phyloP scores from a whole-genome alignment of 495 filamentous ascomycete genomes.

The Podospora fimiseda region DNA sequence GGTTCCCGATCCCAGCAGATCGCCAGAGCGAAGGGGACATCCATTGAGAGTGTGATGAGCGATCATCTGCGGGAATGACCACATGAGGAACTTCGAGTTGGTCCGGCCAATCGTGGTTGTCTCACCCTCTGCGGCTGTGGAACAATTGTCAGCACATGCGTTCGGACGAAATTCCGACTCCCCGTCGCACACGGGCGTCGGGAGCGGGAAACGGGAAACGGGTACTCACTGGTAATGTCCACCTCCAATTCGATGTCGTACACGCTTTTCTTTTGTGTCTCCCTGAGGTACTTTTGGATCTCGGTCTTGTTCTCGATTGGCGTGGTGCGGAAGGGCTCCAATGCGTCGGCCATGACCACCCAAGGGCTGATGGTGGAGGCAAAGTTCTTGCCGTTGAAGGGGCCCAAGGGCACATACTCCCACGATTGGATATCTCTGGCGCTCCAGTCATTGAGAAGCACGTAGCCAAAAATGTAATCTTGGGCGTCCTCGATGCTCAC shows the following conservation, averaged over 20 bases:
- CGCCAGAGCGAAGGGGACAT: slow-evolving; percentile 74
- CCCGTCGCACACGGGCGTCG: neutral
- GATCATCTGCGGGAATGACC: slow-evolving; percentile 91
- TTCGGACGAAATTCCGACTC: neutral
- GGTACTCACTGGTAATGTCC: slow-evolving; percentile 58
- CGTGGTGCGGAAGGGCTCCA: slow-evolving; percentile 57
- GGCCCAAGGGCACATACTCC: slow-evolving; percentile 82
- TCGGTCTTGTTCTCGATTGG: slow-evolving; percentile 58
- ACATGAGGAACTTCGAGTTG: slow-evolving; percentile 69
- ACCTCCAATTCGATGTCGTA: slow-evolving; percentile 74
- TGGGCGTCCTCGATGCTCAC: slow-evolving; percentile 58
- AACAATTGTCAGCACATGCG: neutral
- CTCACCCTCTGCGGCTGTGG: slow-evolving; percentile 51
- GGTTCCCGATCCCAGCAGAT: slow-evolving; percentile 83
- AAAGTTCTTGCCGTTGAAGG: slow-evolving; percentile 92
- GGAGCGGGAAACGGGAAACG: too few species aligned
- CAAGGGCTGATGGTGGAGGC: slow-evolving; percentile 83
- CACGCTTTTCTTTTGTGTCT: slow-evolving; percentile 54
- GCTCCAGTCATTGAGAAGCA: slow-evolving; percentile 93
- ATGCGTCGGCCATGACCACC: slow-evolving; percentile 79
- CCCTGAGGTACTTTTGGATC: slow-evolving; percentile 64
- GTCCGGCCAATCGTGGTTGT: slow-evolving; percentile 60
- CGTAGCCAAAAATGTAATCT: slow-evolving; percentile 76
- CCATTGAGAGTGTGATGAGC: slow-evolving; percentile 85
- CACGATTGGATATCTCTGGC: slow-evolving; percentile 85